Percentiles rank a stretch among this genome's conserved stretches.
These are phyloP conservation scores for Starmerella vitae DNA, from an alignment of 805 yeast species.

Conservation along the genomic window DNA sequence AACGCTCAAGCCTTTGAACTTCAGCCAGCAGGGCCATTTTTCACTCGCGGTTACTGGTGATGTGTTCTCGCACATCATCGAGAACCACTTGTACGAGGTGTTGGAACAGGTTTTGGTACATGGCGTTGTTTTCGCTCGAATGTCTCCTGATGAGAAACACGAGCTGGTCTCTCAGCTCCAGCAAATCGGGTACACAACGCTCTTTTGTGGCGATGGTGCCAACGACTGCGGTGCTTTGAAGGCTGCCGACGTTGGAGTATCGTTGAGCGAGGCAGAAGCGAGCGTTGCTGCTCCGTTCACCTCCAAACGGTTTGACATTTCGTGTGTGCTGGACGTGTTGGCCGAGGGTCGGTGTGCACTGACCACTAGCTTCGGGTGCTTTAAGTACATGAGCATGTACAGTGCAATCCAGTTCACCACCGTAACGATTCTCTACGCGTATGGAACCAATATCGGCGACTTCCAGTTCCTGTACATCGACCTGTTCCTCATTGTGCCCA, in stretches of 20 bases:
- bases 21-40: constrained; percentile 31
- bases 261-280: constrained; percentile 94
- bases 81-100: constrained; percentile 31
- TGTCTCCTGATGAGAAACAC: constrained; percentile 99
- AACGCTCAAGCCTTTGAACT: constrained; percentile 38
- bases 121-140: constrained; percentile 76
- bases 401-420: constrained; percentile 92
- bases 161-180: constrained; percentile 84
- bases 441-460: constrained; percentile 90
- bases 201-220: constrained; percentile 99
- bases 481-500: constrained; percentile 74
- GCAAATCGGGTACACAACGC: constrained; percentile 75
- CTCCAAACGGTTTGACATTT: constrained; percentile 73
- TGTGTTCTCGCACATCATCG: constrained; percentile 64
- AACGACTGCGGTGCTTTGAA: constrained; percentile 97
- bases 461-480: constrained; percentile 94
- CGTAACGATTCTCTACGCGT: constrained; percentile 67
- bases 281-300: constrained; percentile 98
- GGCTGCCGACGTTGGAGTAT: constrained; percentile 95
- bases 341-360: constrained; percentile 90
- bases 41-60: constrained; percentile 87
- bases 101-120: constrained; percentile 51
- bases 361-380: constrained; percentile 91
- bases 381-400: constrained; percentile 94
- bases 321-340: constrained; percentile 83